Percentiles rank a stretch among this genome's conserved stretches.
Evolutionary conservation across 2,329 filamentous ascomycete species (phyloP).

Genomic region (Penicillium rolfsii): DNA sequence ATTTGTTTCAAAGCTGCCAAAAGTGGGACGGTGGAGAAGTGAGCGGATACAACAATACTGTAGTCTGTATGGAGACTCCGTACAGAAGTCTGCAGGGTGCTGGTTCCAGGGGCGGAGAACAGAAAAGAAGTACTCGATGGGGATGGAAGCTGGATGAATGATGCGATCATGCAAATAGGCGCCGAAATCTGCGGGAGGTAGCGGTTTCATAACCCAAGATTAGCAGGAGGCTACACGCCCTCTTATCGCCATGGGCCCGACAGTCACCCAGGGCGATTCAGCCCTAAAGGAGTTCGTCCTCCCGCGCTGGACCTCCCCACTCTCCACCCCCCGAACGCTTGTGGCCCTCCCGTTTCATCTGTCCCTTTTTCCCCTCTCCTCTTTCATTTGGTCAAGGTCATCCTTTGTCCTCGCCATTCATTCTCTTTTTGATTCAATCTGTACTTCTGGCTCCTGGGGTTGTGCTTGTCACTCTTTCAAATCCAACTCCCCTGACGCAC

Average conservation of each 20-base stretch:
- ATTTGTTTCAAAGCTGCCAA: slow-evolving; percentile 9
- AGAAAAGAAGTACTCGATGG: background rate
- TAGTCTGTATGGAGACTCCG: too few relatives aligned
- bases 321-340: slow-evolving; percentile 9
- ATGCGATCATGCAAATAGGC: background rate
- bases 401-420: background rate
- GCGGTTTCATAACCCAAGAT: slow-evolving; percentile 1
- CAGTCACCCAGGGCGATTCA: slow-evolving; percentile 1
- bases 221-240: background rate
- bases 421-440: slow-evolving; percentile 7
- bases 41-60: background rate
- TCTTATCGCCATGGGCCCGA: background rate
- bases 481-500: background rate
- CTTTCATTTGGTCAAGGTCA: slow-evolving; percentile 11
- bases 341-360: slow-evolving; percentile 23
- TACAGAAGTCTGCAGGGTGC: too few relatives aligned
- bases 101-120: background rate
- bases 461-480: slow-evolving; percentile 9
- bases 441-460: slow-evolving; percentile 1
- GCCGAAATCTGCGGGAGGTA: background rate
- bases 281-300: slow-evolving; percentile 14
- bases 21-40: slow-evolving; percentile 10
- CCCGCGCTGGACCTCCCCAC: background rate
- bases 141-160: background rate
- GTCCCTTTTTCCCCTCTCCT: slow-evolving; percentile 9